Percentiles rank a stretch among this genome's conserved stretches.
Conservation (phyloP, 352 stramenopile species). For the Pythium monospermum region DNA sequence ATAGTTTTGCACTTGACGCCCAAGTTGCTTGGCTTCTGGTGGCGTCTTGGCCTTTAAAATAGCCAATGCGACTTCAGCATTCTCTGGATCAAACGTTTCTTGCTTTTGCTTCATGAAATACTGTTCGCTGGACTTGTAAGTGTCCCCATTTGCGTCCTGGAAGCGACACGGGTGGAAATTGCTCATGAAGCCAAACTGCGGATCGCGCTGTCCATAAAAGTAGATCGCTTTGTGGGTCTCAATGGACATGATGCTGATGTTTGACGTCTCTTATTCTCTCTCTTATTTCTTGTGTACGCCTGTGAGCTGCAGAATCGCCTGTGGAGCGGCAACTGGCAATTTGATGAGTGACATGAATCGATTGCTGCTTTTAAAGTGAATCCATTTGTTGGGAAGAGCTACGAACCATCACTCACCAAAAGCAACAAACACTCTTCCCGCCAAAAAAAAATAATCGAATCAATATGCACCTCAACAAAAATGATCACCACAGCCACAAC, state of each 20-base stretch:
- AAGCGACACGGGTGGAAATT: conserved; percentile 63
- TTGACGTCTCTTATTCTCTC: too few relatives aligned
- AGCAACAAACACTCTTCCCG: too few relatives aligned
- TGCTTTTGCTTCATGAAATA: conserved; percentile 75
- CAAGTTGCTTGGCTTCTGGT: conserved; percentile 42
- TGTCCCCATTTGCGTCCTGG: conserved; percentile 23
- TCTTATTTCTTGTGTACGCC: too few relatives aligned
- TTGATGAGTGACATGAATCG: too few relatives aligned
- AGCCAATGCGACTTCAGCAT: conserved; percentile 29
- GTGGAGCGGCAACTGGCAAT: too few relatives aligned
- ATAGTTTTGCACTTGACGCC: conserved; percentile 46
- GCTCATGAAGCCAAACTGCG: conserved; percentile 43
- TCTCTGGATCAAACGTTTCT: conserved; percentile 50
- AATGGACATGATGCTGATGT: conserved; percentile 5
- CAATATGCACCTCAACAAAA: too few relatives aligned
- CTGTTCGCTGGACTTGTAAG: conserved; percentile 64
- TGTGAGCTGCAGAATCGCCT: too few relatives aligned
- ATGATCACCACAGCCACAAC: too few relatives aligned
- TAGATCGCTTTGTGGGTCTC: conserved; percentile 36
- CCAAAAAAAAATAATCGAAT: too few relatives aligned
- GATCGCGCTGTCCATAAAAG: conserved; percentile 45
- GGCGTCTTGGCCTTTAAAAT: conserved; percentile 47
- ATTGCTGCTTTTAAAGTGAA: too few relatives aligned
- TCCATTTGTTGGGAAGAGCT: not conserved
- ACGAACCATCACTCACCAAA: conserved; percentile 1